Conservation (phyloP, 139 green algal species). For the Penium margaritaceum region DNA sequence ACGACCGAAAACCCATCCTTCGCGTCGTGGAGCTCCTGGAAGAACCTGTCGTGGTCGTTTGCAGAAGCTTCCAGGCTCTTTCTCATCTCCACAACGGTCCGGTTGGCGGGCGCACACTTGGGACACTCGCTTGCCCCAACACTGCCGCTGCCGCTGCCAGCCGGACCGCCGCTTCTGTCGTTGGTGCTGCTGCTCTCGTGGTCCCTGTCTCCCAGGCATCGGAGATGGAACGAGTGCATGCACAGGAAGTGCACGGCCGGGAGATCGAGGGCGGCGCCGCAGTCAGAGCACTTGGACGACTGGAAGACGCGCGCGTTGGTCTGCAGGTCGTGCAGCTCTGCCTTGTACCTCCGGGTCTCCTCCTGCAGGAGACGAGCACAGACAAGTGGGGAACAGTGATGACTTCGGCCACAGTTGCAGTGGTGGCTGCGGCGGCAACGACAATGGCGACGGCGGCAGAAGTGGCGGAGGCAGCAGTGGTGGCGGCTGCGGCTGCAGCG, state of each 20-base stretch:
- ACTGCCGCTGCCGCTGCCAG: no score
- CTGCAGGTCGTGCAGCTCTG: conserved; percentile 61
- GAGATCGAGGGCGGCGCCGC: conserved; percentile 73
- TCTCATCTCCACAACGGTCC: conserved; percentile 55
- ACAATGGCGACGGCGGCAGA: no score
- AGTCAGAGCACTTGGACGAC: conserved; percentile 64
- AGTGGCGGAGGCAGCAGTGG: no score
- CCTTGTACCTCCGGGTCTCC: conserved; percentile 60
- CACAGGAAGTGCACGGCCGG: conserved; percentile 94
- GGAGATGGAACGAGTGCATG: conserved; percentile 82
- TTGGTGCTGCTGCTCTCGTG: no score
- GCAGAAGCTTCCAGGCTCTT: conserved; percentile 53
- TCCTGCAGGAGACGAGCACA: no score
- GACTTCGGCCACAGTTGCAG: background rate
- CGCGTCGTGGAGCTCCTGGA: conserved; percentile 37
- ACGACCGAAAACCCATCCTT: conserved; percentile 44
- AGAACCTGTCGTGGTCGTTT: conserved; percentile 81
- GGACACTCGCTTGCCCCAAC: conserved; percentile 83
- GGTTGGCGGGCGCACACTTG: conserved; percentile 73
- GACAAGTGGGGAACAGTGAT: no score
- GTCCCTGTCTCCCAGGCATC: conserved; percentile 75
- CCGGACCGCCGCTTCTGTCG: no score
- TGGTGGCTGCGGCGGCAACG: no score
- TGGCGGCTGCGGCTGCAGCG: no score
- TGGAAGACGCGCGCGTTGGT: conserved; percentile 79